Base-by-base conservation (phyloP, 768 basidiomycete genomes). In the Boletales sp. region DNA sequence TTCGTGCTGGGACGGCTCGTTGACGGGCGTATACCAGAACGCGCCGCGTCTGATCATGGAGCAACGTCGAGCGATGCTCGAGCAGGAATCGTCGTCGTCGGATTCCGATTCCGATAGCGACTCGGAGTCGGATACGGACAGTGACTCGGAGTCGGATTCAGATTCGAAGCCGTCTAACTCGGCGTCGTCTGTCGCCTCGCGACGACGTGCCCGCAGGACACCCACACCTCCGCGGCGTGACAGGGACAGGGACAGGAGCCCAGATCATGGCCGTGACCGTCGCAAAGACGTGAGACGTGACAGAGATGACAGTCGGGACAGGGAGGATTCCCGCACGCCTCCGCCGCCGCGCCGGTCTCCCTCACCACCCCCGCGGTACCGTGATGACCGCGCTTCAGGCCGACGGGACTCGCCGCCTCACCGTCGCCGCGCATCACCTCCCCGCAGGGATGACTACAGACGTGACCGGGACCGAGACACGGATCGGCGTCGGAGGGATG, bases 1-100 rank as follows among this genome's bases (percentile, higher is more conserved):
- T 19, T 5, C 14, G 14, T 9, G 15, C 21, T 15, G 47, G 11
- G 38, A 24, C 12, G 18, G 32, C 50, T 45, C 14, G 18, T 48
- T 37, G 42, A 53, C 59, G 39, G 52, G 18, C 30, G n/a, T 30
- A 38, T 9, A 4, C 35, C 52, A 93, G 92, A 94, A 94, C 59
- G 94, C 93, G 2, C 95, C 95, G 2, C 81, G 83, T 40, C 69
- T 97, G 40, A 92, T 97, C 61, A 87, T 97, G 85, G 94, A 94
- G 63, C 93, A 95, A 69, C 85, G 92, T 32, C 87, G 90, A 31
- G 90, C 89, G 4, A 84, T 90, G 78, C 76, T 92, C 21, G 89
- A 87, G 64, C 88, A 83, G 18, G 78, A 74, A 43, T 76, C 77
- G 0, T 76, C 77, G 0, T 76, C 75, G 2, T 75, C 74, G 1